A percentile compares a stretch with the other conserved stretches of the same genome.
These are phyloP conservation scores for Yarrowia yakushimensis DNA, from an alignment of 805 yeast species.

Conservation along the genomic window DNA sequence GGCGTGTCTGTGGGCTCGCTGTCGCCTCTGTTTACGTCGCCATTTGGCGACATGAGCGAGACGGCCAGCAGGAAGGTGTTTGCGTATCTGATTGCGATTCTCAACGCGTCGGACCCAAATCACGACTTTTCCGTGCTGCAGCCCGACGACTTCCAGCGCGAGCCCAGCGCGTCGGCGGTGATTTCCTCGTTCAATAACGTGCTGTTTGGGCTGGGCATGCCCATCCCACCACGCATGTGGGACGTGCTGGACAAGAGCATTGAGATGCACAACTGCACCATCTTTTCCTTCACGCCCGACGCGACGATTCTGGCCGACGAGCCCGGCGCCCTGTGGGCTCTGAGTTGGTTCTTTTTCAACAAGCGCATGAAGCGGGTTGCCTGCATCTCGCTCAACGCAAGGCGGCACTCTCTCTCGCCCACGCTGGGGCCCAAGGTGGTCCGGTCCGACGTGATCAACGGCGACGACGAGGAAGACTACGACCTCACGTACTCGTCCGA, in stretches of 20 bases:
- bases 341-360: constrained; percentile 89
- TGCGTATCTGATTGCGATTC: constrained; percentile 83
- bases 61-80: constrained; percentile 84
- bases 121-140: constrained; percentile 87
- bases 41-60: constrained; percentile 89
- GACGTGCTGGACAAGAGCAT: constrained; percentile 79
- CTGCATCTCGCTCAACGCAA: constrained; percentile 67
- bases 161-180: constrained; percentile 41
- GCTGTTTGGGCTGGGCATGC: constrained; percentile 53
- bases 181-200: constrained; percentile 70
- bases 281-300: constrained; percentile 43
- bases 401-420: constrained; percentile 42
- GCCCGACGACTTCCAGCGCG: constrained; percentile 70
- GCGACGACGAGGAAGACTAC: constrained; percentile 44
- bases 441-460: constrained; percentile 38
- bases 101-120: constrained; percentile 92
- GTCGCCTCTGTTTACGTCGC: constrained; percentile 42
- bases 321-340: constrained; percentile 63
- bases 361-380: constrained; percentile 90
- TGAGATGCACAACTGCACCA: constrained; percentile 55
- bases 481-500: constrained; percentile 40
- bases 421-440: constrained; percentile 35
- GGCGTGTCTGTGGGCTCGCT: constrained; percentile 14
- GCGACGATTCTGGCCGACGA: constrained; percentile 64
- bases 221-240: constrained; percentile 72